Percentiles rank a stretch among this genome's conserved stretches.
phyloP scores from a whole-genome alignment of 345 rosid genomes.

The Rhodamnia rubescens region DNA sequence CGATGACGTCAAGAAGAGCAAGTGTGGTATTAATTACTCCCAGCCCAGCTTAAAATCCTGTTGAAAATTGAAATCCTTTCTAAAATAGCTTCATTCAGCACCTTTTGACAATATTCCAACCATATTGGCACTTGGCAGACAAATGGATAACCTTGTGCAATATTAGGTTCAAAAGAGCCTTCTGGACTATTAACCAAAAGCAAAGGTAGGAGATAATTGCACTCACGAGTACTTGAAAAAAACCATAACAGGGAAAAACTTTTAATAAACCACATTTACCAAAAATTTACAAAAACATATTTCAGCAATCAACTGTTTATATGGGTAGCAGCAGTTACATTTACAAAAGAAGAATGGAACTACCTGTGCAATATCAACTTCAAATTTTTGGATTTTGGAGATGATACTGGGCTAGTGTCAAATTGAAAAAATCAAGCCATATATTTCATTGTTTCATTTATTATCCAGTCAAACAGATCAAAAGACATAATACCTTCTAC shows the following conservation, averaged over 20 bases:
- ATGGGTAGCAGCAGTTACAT: neutral
- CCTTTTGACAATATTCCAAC: neutral
- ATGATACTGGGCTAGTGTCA: neutral
- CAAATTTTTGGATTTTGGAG: neutral
- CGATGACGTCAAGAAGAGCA: neutral
- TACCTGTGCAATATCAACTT: neutral
- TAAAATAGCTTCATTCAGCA: neutral
- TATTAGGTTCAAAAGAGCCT: neutral
- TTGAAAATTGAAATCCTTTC: neutral
- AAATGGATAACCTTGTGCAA: neutral
- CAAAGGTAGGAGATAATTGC: neutral
- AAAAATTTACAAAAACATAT: too few species aligned
- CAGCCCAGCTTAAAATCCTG: neutral
- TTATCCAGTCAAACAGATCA: neutral
- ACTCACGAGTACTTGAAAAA: neutral
- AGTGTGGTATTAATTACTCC: neutral
- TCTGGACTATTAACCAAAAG: neutral
- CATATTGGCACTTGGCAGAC: neutral
- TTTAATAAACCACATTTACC: too few species aligned
- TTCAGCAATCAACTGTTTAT: neutral
- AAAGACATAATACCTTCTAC: conserved; percentile 35
- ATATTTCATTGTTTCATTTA: neutral
- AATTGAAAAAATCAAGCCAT: neutral
- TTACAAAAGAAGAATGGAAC: neutral
- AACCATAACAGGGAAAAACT: neutral